Base-by-base conservation (phyloP, 805 yeast genomes). In the Candida sanyiensis region DNA sequence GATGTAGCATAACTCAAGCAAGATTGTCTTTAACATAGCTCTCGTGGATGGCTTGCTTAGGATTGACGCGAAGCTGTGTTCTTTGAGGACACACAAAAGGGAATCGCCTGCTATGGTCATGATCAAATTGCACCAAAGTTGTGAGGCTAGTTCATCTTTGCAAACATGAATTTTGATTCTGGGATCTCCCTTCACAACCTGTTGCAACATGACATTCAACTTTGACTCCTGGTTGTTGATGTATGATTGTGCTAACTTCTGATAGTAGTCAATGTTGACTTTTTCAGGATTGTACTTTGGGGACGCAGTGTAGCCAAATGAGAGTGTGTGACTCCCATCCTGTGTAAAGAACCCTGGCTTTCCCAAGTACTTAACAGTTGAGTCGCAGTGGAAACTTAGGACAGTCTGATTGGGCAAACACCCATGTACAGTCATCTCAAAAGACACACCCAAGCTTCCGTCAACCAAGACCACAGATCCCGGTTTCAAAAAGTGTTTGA, bases 391-490 rank as follows among this genome's bases (percentile, higher is more conserved):
- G 18, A 42, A 41, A 17, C 36, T 25, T 4, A 38, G 34, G 6
- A 33, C 37, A 3, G 33, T 34, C 16, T 27, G 20, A 24, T 30
- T 11, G 7, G 43, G 42, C 12, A 40, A 5, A 16, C 28, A 10
- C 23, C 38, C 40, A 33, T 44, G 42, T 9, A 42, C 37, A 16
- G 38, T 13, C 2, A 13, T 22, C 35, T 49, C 53, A 18, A 42
- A 37, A 11, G 39, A 33, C 3, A 45, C 33, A 6, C 53, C 51
- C 10, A 39, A 31, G 7, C 37, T 25, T 5, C 44, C 43, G 25
- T 51, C 55, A 24, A 48, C 40, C 6, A 47, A 16, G 8, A 49
- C 30, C 25, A 44, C 24, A 2, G 52, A 30, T 3, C 33, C 31
- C 11, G 20, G 10, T 1, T 28, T 21, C 3, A 32, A 22, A 16